Evolutionary conservation across 192 early-diverging fungal genomes (phyloP), one percentile per base, ranked within the genome.

Genomic region (Podila horticola): DNA sequence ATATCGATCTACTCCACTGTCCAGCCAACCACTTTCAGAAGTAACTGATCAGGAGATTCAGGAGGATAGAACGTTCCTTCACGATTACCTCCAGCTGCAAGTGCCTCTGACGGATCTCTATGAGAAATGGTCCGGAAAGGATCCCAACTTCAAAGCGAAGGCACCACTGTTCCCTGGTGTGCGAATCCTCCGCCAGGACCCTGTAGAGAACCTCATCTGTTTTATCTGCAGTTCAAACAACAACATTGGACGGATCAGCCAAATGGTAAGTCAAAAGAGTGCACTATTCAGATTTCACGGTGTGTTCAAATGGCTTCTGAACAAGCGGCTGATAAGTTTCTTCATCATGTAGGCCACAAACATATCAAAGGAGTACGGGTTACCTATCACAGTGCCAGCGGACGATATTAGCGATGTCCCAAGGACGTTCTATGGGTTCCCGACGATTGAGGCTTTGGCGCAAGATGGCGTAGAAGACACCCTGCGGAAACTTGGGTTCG

Each of bases 191-290:
- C 82, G 92, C 58, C 97, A 98, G 69, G 93, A 95, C 29, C 95
- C 96, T 12, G 86, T 91, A 22, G 98, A 99, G 83, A 96, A 91
- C 68, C 65, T 96, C 57, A 83, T 99, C 57, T 89, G 90, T 24
- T 99, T 99, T 68, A 97, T 99, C 13, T 98, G 97, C 79, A 94
- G 93, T 5, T 88, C 90, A 33, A 97, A 97, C 84, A 99, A 99
- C 87, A 97, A 98, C 86, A 97, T 99, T 51, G 75, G 87, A 26
- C 84, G 98, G 30, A 99, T 99, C 48, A 92, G 95, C 28, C 75
- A 82, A 62, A 95, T 97, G 94, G 94, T 95, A 77, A 55, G 17
- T 55, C 0, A 17, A 62, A 22, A 62, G 24, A 0, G 17, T 28
- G 9, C 17, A 17, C 19, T 33, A 17, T 31, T 2, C 48, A 50